phyloP scores from a whole-genome alignment of 495 filamentous ascomycete genomes.

The Neurospora sp. region DNA sequence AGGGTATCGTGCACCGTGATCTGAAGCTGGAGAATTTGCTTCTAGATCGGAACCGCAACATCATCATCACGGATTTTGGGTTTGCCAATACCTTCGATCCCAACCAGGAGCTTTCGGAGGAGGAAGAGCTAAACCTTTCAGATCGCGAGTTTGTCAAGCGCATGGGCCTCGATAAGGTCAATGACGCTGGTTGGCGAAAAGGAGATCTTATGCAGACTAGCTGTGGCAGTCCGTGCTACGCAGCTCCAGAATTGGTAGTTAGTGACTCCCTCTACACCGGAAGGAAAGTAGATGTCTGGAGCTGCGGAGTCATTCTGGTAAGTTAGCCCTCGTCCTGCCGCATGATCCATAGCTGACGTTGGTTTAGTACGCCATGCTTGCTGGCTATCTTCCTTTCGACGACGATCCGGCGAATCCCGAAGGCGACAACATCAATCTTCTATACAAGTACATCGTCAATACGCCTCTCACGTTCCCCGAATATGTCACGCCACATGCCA shows the following conservation, averaged over 20 bases:
- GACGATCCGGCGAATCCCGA: slow-evolving; percentile 98
- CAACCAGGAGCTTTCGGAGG: slow-evolving; percentile 74
- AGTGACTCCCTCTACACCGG: slow-evolving; percentile 97
- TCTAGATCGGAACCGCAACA: slow-evolving; percentile 92
- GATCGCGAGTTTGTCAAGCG: slow-evolving; percentile 79
- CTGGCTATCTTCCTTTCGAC: slow-evolving; percentile 97
- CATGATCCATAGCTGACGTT: background rate
- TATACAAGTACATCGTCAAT: slow-evolving; percentile 99
- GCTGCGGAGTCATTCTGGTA: slow-evolving; percentile 97
- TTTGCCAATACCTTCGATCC: slow-evolving; percentile 98
- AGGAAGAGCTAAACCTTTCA: slow-evolving; percentile 77
- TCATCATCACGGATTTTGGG: slow-evolving; percentile 99
- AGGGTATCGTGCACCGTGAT: slow-evolving; percentile 96
- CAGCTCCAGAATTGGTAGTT: slow-evolving; percentile 93
- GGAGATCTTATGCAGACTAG: slow-evolving; percentile 76
- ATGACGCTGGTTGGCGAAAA: slow-evolving; percentile 46
- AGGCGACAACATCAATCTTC: slow-evolving; percentile 96
- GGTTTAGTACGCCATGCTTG: slow-evolving; percentile 93
- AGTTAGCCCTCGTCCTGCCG: slow-evolving; percentile 24
- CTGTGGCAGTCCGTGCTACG: slow-evolving; percentile 86
- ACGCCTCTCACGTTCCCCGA: slow-evolving; percentile 96
- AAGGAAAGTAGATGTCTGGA: slow-evolving; percentile 98
- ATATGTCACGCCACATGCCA: slow-evolving; percentile 95
- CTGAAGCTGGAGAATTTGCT: slow-evolving; percentile 95
- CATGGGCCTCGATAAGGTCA: slow-evolving; percentile 57